Evolutionary conservation across 352 stramenopile species (phyloP).

Genomic region (Globisporangium perplexum): DNA sequence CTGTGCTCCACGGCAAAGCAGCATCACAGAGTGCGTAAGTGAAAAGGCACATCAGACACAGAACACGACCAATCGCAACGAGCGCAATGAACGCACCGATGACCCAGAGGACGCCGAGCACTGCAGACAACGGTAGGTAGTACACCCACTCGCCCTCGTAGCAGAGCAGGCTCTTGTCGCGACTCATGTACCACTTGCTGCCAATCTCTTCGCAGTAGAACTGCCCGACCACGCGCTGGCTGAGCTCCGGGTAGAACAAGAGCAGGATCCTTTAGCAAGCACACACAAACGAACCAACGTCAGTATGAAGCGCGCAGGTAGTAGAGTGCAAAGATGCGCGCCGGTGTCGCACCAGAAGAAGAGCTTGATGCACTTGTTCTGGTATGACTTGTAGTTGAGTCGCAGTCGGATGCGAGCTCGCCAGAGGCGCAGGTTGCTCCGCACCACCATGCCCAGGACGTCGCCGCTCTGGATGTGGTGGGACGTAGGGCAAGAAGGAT

Average conservation of each 20-base stretch:
- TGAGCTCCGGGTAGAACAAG: slow-evolving; percentile 70
- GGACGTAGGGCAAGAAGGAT: slow-evolving; percentile 41
- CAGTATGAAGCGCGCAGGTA: not conserved
- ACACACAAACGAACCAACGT: not conserved
- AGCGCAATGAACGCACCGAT: slow-evolving; percentile 45
- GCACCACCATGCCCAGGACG: slow-evolving; percentile 53
- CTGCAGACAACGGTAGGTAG: slow-evolving; percentile 44
- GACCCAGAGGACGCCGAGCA: slow-evolving; percentile 52
- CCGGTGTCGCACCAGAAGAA: slow-evolving; percentile 42
- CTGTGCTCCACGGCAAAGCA: slow-evolving; percentile 14
- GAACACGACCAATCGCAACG: too few relatives aligned
- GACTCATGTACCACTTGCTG: slow-evolving; percentile 47
- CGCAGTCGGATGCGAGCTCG: slow-evolving; percentile 59
- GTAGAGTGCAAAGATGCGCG: not conserved
- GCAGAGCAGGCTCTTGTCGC: slow-evolving; percentile 54
- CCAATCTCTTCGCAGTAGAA: slow-evolving; percentile 78
- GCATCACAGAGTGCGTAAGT: not conserved
- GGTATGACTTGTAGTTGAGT: slow-evolving; percentile 65
- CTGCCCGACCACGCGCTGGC: slow-evolving; percentile 53
- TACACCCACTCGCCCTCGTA: slow-evolving; percentile 52
- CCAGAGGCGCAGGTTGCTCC: slow-evolving; percentile 69
- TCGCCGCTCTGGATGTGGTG: slow-evolving; percentile 37
- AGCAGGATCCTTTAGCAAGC: slow-evolving; percentile 37
- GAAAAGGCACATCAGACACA: too few relatives aligned
- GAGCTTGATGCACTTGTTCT: slow-evolving; percentile 76